These are phyloP conservation scores for Meira miltonrushii DNA, from an alignment of 1,284 basidiomycete species.

Conservation along the genomic window DNA sequence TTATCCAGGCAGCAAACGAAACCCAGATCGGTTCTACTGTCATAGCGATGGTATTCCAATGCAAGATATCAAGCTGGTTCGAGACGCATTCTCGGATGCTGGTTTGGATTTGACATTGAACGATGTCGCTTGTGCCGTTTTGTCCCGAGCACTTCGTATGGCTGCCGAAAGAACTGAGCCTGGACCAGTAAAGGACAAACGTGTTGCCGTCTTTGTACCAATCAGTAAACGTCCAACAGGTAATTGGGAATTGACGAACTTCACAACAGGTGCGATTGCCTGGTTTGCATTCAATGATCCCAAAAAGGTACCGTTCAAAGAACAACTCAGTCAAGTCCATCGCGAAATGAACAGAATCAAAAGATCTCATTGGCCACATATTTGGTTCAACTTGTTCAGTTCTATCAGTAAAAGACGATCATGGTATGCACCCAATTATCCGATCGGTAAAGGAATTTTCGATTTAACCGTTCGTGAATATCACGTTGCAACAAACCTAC, in stretches of 20 bases:
- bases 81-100: constrained; percentile 39
- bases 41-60: constrained; percentile 48
- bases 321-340: constrained; percentile 39
- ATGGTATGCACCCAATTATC: constrained; percentile 46
- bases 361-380: constrained; percentile 38
- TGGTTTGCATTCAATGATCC: constrained; percentile 47
- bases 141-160: constrained; percentile 43
- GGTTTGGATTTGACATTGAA: constrained; percentile 45
- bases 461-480: constrained; percentile 48
- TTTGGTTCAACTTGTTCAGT: constrained; percentile 41
- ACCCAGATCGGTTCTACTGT: constrained; percentile 34
- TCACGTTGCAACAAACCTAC: constrained; percentile 49
- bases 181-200: constrained; percentile 37
- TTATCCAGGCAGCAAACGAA: constrained; percentile 21
- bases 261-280: constrained; percentile 45
- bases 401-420: constrained; percentile 29
- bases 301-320: constrained; percentile 26
- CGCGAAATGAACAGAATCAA: constrained; percentile 49
- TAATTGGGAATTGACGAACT: constrained; percentile 47
- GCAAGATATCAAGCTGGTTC: constrained; percentile 46
- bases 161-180: constrained; percentile 34
- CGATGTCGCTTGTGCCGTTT: constrained; percentile 48
- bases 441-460: constrained; percentile 33
- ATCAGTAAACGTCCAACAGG: constrained; percentile 45
- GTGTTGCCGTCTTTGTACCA: constrained; percentile 50